Percentiles rank a stretch among this genome's conserved stretches.
These are phyloP conservation scores for Neurospora cerealis DNA, from an alignment of 495 filamentous ascomycete genomes.

Conservation along the genomic window DNA sequence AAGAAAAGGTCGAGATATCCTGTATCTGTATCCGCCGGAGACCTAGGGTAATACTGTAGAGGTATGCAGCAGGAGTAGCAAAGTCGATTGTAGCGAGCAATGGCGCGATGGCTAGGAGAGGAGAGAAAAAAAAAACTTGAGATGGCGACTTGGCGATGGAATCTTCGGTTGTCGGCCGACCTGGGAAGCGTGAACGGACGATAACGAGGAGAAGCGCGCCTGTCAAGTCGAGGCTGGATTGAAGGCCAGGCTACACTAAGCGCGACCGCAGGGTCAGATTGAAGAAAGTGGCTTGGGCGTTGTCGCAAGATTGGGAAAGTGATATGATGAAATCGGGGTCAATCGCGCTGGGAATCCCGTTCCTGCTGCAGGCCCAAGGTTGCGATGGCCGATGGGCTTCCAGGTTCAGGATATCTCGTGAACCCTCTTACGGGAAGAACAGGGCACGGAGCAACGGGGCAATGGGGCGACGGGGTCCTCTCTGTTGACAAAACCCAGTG, in stretches of 20 bases:
- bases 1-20: not conserved
- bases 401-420: not conserved
- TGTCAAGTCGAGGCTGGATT: not conserved
- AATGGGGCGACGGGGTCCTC: not conserved
- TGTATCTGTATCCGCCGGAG: not conserved
- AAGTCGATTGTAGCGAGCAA: not conserved
- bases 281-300: not conserved
- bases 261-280: not conserved
- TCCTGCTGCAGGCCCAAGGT: conserved; percentile 20
- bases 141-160: conserved; percentile 10
- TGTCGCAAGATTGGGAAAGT: not conserved
- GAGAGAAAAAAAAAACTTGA: not conserved
- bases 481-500: not conserved
- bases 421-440: not conserved
- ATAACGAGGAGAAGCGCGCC: not conserved
- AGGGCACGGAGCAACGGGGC: not conserved
- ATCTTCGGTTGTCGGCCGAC: conserved; percentile 9
- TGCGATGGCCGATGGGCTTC: conserved; percentile 16
- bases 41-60: not conserved
- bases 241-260: not conserved
- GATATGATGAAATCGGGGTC: not conserved
- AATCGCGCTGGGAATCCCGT: not conserved
- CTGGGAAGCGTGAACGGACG: not conserved
- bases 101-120: not conserved
- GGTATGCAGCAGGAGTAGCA: not conserved